phyloP scores from a whole-genome alignment of 2,329 filamentous ascomycete genomes.

The Monosporascus sp. region DNA sequence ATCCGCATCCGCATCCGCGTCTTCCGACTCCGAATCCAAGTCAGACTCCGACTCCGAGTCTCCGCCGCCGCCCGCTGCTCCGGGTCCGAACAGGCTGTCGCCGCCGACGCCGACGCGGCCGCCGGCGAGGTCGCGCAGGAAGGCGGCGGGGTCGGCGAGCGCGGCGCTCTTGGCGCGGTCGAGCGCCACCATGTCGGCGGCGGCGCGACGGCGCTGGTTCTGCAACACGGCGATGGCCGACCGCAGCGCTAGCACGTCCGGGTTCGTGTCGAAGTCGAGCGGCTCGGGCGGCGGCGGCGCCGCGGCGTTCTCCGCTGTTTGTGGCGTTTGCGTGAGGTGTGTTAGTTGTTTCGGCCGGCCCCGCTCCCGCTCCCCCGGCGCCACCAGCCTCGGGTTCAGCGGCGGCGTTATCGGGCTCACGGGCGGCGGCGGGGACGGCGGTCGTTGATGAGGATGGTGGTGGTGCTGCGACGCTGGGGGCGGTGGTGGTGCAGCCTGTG shows the following conservation, averaged over 20 bases:
- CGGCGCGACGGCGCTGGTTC: slow-evolving; percentile 74
- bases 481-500: slow-evolving; percentile 5
- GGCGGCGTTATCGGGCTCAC: slow-evolving; percentile 53
- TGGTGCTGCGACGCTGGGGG: slow-evolving; percentile 1
- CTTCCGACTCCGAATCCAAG: slow-evolving; percentile 1
- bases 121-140: slow-evolving; percentile 60
- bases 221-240: slow-evolving; percentile 83
- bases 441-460: slow-evolving; percentile 6
- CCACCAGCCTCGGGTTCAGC: slow-evolving; percentile 31
- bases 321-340: slow-evolving; percentile 14
- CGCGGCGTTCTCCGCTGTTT: slow-evolving; percentile 5
- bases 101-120: slow-evolving; percentile 50
- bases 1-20: slow-evolving; percentile 1
- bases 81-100: slow-evolving; percentile 20
- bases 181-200: slow-evolving; percentile 67
- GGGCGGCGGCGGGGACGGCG: slow-evolving; percentile 44
- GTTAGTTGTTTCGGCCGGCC: slow-evolving; percentile 8
- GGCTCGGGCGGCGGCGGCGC: slow-evolving; percentile 43
- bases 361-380: no score
- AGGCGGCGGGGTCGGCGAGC: slow-evolving; percentile 64
- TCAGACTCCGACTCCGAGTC: background rate
- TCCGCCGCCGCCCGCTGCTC: slow-evolving; percentile 12
- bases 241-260: slow-evolving; percentile 81
- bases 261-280: slow-evolving; percentile 60
- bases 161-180: slow-evolving; percentile 66